These are phyloP conservation scores for Sporisorium iseilematis-ciliati DNA, from an alignment of 1,284 basidiomycete genomes.

Conservation along the genomic window DNA sequence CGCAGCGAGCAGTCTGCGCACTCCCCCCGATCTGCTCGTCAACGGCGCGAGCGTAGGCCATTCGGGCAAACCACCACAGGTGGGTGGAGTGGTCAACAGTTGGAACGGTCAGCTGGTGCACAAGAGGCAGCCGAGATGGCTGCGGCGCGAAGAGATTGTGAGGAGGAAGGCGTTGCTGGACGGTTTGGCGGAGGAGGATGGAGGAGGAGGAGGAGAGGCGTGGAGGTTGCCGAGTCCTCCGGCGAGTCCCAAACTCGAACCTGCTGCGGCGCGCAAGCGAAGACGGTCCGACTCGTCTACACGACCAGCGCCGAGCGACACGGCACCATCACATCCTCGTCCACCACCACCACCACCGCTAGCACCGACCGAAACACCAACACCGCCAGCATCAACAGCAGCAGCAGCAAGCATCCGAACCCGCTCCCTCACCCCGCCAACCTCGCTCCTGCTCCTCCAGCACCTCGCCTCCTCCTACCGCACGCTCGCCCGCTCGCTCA, in stretches of 20 bases:
- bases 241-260: slow-evolving; percentile 15
- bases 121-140: slow-evolving; percentile 3
- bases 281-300: not conserved
- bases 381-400: not conserved
- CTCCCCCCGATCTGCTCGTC: slow-evolving; percentile 57
- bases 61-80: not conserved
- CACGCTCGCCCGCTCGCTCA: slow-evolving; percentile 62
- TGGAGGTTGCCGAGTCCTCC: slow-evolving; percentile 35
- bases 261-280: not conserved
- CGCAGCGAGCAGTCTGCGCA: slow-evolving; percentile 34
- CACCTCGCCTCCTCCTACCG: slow-evolving; percentile 29
- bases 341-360: not conserved
- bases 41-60: slow-evolving; percentile 37
- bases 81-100: slow-evolving; percentile 20
- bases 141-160: slow-evolving; percentile 20
- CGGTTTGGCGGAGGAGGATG: not conserved
- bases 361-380: not conserved
- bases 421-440: not conserved
- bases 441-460: not conserved
- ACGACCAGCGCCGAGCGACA: too few species aligned
- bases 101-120: slow-evolving; percentile 38
- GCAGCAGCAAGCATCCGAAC: not conserved
- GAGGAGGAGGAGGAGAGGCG: not conserved
- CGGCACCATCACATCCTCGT: too few species aligned
- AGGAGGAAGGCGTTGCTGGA: slow-evolving; percentile 19